Evolutionary conservation across 805 yeast genomes (phyloP).

Genomic region (Barnettozyma botsteinii): DNA sequence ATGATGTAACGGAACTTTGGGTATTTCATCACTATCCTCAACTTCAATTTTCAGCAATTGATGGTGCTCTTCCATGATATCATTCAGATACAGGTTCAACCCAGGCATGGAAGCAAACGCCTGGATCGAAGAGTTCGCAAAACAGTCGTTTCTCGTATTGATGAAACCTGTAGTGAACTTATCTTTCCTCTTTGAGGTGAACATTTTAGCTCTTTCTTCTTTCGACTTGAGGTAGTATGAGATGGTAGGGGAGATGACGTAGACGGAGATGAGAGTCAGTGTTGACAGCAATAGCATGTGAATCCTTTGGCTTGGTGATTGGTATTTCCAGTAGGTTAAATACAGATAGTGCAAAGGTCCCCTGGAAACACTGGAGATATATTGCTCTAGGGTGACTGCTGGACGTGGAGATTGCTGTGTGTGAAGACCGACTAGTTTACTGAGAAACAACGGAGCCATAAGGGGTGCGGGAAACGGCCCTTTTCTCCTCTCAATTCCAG

Average conservation of each 20-base stretch:
- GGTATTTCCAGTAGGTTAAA: slow-evolving; percentile 21
- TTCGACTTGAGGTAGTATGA: slow-evolving; percentile 14
- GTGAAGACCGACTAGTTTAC: not conserved
- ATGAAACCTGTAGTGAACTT: slow-evolving; percentile 75
- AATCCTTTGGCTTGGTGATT: slow-evolving; percentile 8
- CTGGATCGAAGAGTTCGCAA: slow-evolving; percentile 85
- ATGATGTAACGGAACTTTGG: slow-evolving; percentile 48
- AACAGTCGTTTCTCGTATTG: slow-evolving; percentile 84
- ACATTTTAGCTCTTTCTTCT: slow-evolving; percentile 23
- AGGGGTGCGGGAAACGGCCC: too few relatives aligned
- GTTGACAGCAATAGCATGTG: slow-evolving; percentile 24
- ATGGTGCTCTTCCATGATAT: slow-evolving; percentile 22
- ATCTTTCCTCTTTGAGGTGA: slow-evolving; percentile 53
- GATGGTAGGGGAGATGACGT: slow-evolving; percentile 29
- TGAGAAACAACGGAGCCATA: not conserved
- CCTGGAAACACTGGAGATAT: slow-evolving; percentile 11
- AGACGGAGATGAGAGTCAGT: slow-evolving; percentile 23
- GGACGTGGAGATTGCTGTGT: not conserved
- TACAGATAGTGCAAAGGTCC: slow-evolving; percentile 14
- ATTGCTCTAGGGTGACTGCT: slow-evolving; percentile 8
- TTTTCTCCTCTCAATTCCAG: too few relatives aligned
- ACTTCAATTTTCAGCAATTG: slow-evolving; percentile 8
- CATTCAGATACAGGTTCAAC: slow-evolving; percentile 50
- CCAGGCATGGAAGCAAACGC: slow-evolving; percentile 62
- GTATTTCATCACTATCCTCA: slow-evolving; percentile 26